phyloP scores from a whole-genome alignment of 2,329 filamentous ascomycete species.

The Clonostachys solani region DNA sequence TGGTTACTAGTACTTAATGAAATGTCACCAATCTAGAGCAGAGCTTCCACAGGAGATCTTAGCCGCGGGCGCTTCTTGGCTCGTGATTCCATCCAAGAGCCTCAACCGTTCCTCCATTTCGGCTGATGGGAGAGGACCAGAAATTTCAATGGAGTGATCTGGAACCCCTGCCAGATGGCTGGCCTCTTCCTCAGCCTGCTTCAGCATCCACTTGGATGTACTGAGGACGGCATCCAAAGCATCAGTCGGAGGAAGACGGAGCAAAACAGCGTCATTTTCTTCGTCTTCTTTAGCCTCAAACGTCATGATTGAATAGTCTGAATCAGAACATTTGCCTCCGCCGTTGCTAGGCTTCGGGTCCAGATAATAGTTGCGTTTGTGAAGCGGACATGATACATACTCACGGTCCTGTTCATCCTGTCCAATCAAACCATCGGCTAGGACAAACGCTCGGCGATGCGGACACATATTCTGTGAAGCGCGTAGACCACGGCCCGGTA shows the following conservation, averaged over 20 bases:
- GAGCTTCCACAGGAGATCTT: too few species aligned
- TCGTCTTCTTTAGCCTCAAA: neutral
- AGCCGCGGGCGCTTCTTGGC: too few species aligned
- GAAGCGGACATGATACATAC: neutral
- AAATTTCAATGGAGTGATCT: neutral
- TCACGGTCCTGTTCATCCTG: neutral
- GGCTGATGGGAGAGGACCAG: neutral
- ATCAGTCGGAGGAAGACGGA: neutral
- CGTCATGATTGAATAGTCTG: neutral
- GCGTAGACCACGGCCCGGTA: slow-evolving; percentile 70
- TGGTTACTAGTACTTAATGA: too few species aligned
- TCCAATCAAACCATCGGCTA: slow-evolving; percentile 63
- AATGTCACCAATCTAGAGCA: too few species aligned
- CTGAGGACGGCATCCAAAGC: neutral
- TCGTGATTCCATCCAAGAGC: too few species aligned
- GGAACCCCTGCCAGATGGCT: neutral
- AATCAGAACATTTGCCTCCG: neutral
- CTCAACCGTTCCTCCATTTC: too few species aligned
- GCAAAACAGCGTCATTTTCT: neutral
- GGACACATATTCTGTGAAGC: slow-evolving; percentile 94
- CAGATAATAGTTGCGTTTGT: neutral
- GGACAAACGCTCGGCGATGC: slow-evolving; percentile 85
- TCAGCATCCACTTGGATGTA: neutral
- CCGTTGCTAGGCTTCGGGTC: neutral
- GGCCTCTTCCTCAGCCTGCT: neutral